Evolutionary conservation across 129 eudicot species (phyloP), one percentile per base, ranked within the genome.

Genomic region (Scalesia atractyloides): DNA sequence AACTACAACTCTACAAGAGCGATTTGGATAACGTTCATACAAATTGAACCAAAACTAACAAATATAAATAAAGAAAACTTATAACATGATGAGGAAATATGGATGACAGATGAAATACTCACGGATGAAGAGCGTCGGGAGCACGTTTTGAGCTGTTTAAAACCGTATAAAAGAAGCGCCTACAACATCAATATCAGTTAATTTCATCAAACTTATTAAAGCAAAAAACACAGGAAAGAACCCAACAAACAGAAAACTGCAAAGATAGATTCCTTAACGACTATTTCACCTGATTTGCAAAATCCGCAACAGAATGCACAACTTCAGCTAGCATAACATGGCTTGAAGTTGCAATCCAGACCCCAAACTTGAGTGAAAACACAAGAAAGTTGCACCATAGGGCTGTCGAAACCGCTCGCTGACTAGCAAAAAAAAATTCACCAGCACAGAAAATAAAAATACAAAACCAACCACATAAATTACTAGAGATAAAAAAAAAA

Each of bases 121-220:
- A 93, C 98, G 98, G 98, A 81, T 93, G 98, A 79, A 93, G 82
- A 78, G 97, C 98, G 82, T 93, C 98, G 41, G 98, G 98, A 51
- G 92, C 98, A 64, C 98, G 98, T 70, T 88, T 86, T n/a, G 98
- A 93, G 52, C 98, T 93, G 69, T 90, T 90, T 69, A 93, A 93
- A 82, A 59, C 98, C 98, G 66, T 94, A 94, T 49, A 93, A 86
- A 83, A 94, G 98, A 76, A 94, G 97, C 10, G 97, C 98, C 98
- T 94, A 66, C 53, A 72, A 80, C 30, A 66, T 61, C 66, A 70
- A n/a, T 5, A 37, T 72, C 66, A 16, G 44, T 83, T 4, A 69
- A 39, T 51, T 73, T 50, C 75, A 41, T 62, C 4, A 17, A 60
- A 77, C 9, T 65, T 7, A 69, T 13, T 33, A 30, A 56, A 10